Base-by-base conservation (phyloP, 345 rosid genomes). In the Linum trigynum region DNA sequence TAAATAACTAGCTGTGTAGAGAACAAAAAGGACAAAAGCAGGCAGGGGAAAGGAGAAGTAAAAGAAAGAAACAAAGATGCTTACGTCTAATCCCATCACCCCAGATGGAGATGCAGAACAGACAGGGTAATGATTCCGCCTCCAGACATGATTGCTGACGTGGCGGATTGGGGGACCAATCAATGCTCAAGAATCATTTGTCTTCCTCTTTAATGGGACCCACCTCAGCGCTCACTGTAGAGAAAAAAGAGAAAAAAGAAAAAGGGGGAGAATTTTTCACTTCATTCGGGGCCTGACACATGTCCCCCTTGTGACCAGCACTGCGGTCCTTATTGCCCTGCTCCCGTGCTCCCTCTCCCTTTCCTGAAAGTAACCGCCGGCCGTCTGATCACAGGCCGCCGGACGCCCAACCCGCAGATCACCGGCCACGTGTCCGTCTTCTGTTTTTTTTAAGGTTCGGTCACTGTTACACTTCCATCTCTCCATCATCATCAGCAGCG, bases 261-360 rank as follows among this genome's bases (percentile, higher is more conserved):
- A 23, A 23, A 23, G 32, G 32, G 32, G 32, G 32, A 23, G 32
- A 23, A 23, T 23, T 23, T 23, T 23, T 23, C 32, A 23, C 32
- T 23, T 23, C 32, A 23, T 23, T 23, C 32, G 63, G 64, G 72
- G 64, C 81, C 82, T 74, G 82, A 79, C 16, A 58, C 2, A 41
- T 80, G 86, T 71, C 78, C 78, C 84, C 82, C 61, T 12, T 45
- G 16, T 53, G 63, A 64, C 79, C 76, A 74, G 73, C 82, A 78
- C 7, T 0, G 15, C 37, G 56, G 32, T 23, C 32, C 32, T 23
- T 23, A 23, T 23, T 23, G 32, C 32, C 32, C 32, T 23, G 32
- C 32, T 23, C 32, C 32, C 32, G 32, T 23, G 32, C 32, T 23
- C 32, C 75, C 5, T 8, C 38, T 3, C 17, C 56, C 57, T 51